Evolutionary conservation across 768 basidiomycete species (phyloP), one percentile per base, ranked within the genome.

Genomic region (Mycena floridula): DNA sequence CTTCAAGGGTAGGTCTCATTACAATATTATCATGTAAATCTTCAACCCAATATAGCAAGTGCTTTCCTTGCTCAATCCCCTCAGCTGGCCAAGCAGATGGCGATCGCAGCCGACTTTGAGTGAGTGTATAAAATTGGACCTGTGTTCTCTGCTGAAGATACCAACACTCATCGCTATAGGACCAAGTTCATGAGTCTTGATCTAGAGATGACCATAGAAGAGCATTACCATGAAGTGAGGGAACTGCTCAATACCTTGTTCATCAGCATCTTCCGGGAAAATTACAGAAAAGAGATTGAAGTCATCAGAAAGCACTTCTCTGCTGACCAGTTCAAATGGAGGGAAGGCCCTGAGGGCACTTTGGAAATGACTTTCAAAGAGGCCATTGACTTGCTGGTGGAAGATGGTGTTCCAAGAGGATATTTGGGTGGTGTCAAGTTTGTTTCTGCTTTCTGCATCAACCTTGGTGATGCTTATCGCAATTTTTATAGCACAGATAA

Each of bases 131-230:
- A 99, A 67, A 92, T 99, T 49, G 96, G 84, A 0, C 81, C 85
- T 45, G 95, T 98, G 44, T 98, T 98, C 74, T 90, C 96, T 50
- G 96, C 96, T 13, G 96, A 98, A 65, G 82, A 98, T 63, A 86
- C 95, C 38, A 91, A 94, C 65, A 98, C 96, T 3, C 91, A 97
- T 61, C 87, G 96, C 41, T 96, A 99, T 70, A 74, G 98, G 69
- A 98, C 96, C 16, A 96, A 99, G 64, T 99, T 97, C 66, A 87
- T 92, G 52, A 96, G 96, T 23, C 85, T 99, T 54, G 96, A 99
- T 87, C 76, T 99, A 53, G 96, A 99, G 65, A 98, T 99, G 96
- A 76, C 83, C 4, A 92, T 99, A 53, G 93, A 98, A 63, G 94
- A 97, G 62, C 93, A 98, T 62, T 99, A 98, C 59, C 94, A 98